These are phyloP conservation scores for Lactifluus piperatus DNA, from an alignment of 768 basidiomycete species.

Conservation along the genomic window DNA sequence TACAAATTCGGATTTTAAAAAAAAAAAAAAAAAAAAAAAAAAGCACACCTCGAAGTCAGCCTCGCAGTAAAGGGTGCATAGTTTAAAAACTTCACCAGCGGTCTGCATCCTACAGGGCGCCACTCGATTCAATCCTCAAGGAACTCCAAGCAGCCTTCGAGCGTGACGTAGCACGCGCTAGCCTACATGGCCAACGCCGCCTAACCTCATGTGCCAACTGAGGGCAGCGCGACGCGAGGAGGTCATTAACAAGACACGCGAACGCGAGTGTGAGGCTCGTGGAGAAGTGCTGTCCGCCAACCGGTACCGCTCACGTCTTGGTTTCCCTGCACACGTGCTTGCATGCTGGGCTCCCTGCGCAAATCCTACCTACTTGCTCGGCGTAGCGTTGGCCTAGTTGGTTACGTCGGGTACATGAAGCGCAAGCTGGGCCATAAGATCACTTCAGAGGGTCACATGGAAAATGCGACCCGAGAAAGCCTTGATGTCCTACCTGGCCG, in stretches of 20 bases:
- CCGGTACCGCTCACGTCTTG: constrained; percentile 37
- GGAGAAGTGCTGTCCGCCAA: constrained; percentile 52
- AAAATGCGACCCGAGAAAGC: constrained; percentile 22
- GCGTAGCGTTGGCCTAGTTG: constrained; percentile 51
- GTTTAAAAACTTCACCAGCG: constrained; percentile 22
- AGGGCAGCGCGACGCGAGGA: constrained; percentile 51
- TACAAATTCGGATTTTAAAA: too few relatives aligned
- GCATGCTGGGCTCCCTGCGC: constrained; percentile 40
- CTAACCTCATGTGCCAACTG: constrained; percentile 40
- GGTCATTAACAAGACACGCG: constrained; percentile 56
- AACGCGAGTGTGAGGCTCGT: constrained; percentile 47
- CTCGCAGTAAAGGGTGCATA: constrained; percentile 13
- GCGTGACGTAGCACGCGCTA: constrained; percentile 36
- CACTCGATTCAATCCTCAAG: constrained; percentile 26
- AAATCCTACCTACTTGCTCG: constrained; percentile 41
- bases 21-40: too few relatives aligned
- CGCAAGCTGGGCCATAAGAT: constrained; percentile 43
- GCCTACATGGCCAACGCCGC: constrained; percentile 36
- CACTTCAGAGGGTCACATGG: constrained; percentile 24
- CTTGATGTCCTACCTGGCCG: constrained; percentile 26
- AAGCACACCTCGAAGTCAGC: constrained; percentile 30
- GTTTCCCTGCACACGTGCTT: constrained; percentile 58
- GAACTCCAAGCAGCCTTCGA: constrained; percentile 29
- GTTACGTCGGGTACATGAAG: constrained; percentile 63
- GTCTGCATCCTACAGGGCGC: constrained; percentile 22